These are phyloP conservation scores for Termitomyces sp. DNA, from an alignment of 768 basidiomycete genomes.

Conservation along the genomic window DNA sequence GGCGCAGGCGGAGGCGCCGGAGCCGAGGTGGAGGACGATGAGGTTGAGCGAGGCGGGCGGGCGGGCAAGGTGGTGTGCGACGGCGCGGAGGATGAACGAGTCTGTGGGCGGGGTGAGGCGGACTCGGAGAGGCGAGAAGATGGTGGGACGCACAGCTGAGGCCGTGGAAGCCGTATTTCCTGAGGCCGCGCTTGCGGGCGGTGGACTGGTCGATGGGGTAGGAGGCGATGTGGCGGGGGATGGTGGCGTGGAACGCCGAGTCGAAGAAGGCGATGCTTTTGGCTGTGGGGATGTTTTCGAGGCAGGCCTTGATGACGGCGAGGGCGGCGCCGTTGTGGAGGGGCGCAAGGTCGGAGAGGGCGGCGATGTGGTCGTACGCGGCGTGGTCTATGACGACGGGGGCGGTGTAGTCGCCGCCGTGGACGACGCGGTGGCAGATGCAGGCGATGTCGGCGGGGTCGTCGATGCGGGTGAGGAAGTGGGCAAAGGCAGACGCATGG, in stretches of 20 bases:
- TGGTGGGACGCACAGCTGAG: conserved; percentile 48
- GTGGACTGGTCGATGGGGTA: conserved; percentile 70
- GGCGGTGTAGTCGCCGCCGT: conserved; percentile 74
- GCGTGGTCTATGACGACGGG: conserved; percentile 65
- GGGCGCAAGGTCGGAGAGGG: conserved; percentile 76
- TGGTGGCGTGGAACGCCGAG: conserved; percentile 74
- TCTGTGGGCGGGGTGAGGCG: conserved; percentile 29
- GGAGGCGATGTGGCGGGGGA: conserved; percentile 71
- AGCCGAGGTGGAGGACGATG: conserved; percentile 83
- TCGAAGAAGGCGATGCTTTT: conserved; percentile 84
- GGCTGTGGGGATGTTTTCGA: conserved; percentile 57
- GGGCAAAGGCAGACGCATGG: conserved; percentile 57
- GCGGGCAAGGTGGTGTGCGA: conserved; percentile 55
- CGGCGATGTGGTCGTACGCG: conserved; percentile 67
- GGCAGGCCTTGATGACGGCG: conserved; percentile 55
- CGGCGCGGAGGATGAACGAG: conserved; percentile 59
- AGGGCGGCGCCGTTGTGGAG: conserved; percentile 64
- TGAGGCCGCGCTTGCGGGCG: conserved; percentile 59
- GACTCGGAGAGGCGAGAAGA: not conserved
- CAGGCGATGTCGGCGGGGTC: conserved; percentile 42
- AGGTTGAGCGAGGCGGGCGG: conserved; percentile 52
- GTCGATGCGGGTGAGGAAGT: conserved; percentile 48
- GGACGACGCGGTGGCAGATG: conserved; percentile 80
- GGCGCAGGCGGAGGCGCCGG: conserved; percentile 82
- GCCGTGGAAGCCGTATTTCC: conserved; percentile 92